Base-by-base conservation (phyloP, 257 asterid species). In the Capsicum baccatum region DNA sequence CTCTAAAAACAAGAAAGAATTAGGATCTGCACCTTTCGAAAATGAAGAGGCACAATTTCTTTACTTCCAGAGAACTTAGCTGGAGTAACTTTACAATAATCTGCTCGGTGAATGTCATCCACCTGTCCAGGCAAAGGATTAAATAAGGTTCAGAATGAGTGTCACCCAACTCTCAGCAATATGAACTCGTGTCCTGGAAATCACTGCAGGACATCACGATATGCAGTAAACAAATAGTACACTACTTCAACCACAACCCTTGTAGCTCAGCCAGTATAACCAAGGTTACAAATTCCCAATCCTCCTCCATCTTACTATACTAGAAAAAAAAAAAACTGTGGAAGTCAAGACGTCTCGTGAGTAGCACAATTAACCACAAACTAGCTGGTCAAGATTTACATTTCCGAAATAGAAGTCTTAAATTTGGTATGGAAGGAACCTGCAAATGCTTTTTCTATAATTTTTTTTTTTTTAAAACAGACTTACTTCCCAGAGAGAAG, bases 51-150 rank as follows among this genome's bases (percentile, higher is more conserved):
- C 83, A 92, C 97, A 78, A 94, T 90, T 92, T 96, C 99, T 91
- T 94, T 94, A 39, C 98, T 90, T 48, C 99, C 99, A 83, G 90
- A 94, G 89, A 96, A 96, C 89, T 96, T 96, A 82, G 98, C 97
- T 57, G 99, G 99, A 82, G 96, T 96, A 81, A 96, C 90, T 92
- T 96, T 96, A 91, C 99, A 96, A 63, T 97, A 90, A 91, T 96
- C 94, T 62, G 99, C 96, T 78, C 42, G 94, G 83, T 91, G 91
- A 83, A 96, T 94, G 84, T 92, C 93, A 85, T 85, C 87, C 82
- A 91, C 97, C 99, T 96, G 96, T 85, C 83, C 78, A 87, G 1
- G 33, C 56, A 86, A 83, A 67, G 62, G 21, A 50, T 66, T 44
- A 56, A 62, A 84, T 74, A 52, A 86, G 50, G 17, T 85, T 67